phyloP scores from a whole-genome alignment of 345 rosid species.

The Limnanthes douglasii region DNA sequence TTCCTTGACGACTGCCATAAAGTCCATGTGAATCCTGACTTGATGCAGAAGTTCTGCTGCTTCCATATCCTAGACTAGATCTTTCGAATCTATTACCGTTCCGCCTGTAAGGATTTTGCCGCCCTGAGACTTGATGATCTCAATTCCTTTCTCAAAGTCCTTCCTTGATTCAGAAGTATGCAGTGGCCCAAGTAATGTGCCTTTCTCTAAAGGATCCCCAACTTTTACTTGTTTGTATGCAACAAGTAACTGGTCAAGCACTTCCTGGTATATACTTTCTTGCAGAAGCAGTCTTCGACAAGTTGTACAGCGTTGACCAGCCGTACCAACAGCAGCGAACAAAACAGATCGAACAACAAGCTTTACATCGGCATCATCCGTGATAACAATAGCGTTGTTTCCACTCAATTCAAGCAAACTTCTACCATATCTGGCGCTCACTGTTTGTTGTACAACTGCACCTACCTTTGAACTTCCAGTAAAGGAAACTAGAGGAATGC shows the following conservation, averaged over 20 bases:
- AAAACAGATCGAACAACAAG: slow-evolving; percentile 79
- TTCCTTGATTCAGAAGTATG: slow-evolving; percentile 66
- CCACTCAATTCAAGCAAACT: slow-evolving; percentile 92
- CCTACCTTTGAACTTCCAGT: slow-evolving; percentile 99
- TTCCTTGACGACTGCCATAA: too few species aligned
- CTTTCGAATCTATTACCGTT: slow-evolving; percentile 33
- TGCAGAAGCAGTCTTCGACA: slow-evolving; percentile 98
- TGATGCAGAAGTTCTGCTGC: too few species aligned
- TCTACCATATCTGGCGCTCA: slow-evolving; percentile 73
- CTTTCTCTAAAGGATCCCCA: slow-evolving; percentile 82
- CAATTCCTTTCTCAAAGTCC: slow-evolving; percentile 70
- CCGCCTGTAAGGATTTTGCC: slow-evolving; percentile 86
- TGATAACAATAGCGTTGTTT: slow-evolving; percentile 85
- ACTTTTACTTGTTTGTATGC: slow-evolving; percentile 84
- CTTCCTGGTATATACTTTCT: slow-evolving; percentile 56
- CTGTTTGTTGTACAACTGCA: slow-evolving; percentile 59
- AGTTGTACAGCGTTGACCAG: slow-evolving; percentile 98
- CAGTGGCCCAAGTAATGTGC: slow-evolving; percentile 74
- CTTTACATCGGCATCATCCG: slow-evolving; percentile 84
- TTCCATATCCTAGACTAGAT: too few species aligned
- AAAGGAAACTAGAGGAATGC: slow-evolving; percentile 77
- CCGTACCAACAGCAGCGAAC: slow-evolving; percentile 97
- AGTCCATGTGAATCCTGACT: too few species aligned
- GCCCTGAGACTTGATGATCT: slow-evolving; percentile 82
- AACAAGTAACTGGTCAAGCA: slow-evolving; percentile 55